These are phyloP conservation scores for Candida frijolesensis DNA, from an alignment of 1,139 yeast genomes.

Conservation along the genomic window DNA sequence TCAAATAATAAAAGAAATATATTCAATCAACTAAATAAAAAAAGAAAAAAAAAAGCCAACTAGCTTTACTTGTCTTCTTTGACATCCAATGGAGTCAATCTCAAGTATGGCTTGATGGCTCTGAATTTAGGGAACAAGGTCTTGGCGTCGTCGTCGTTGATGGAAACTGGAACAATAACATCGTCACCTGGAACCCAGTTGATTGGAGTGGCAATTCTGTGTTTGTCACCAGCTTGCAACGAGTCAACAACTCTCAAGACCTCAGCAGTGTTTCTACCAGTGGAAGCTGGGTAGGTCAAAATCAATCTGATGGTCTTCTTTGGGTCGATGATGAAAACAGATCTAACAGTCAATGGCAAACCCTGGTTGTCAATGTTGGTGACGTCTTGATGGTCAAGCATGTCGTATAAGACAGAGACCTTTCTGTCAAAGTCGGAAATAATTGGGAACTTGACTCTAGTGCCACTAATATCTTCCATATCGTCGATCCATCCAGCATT, in stretches of 20 bases:
- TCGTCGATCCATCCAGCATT: conserved; percentile 84
- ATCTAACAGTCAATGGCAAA: conserved; percentile 74
- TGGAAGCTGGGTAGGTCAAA: conserved; percentile 79
- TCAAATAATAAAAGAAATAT: no score
- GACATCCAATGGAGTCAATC: conserved; percentile 38
- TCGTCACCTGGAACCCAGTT: conserved; percentile 89
- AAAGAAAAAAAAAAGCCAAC: background rate
- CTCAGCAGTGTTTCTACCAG: conserved; percentile 89
- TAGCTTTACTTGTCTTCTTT: conserved; percentile 5
- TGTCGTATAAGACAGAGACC: conserved; percentile 70
- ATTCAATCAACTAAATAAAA: no score
- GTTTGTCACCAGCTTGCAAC: conserved; percentile 71
- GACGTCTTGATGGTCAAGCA: conserved; percentile 85
- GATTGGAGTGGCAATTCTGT: conserved; percentile 78
- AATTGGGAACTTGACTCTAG: conserved; percentile 72
- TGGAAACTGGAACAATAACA: conserved; percentile 78
- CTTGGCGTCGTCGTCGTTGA: conserved; percentile 71
- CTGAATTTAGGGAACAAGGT: conserved; percentile 75
- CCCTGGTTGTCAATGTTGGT: conserved; percentile 75
- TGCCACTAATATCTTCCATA: conserved; percentile 74
- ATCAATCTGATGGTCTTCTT: conserved; percentile 71
- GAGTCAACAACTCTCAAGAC: conserved; percentile 81
- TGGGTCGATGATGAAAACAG: conserved; percentile 84
- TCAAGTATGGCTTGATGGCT: conserved; percentile 75
- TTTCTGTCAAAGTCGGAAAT: conserved; percentile 76